Evolutionary conservation across 2,329 filamentous ascomycete species (phyloP).

Genomic region (Cryphonectria japonica): DNA sequence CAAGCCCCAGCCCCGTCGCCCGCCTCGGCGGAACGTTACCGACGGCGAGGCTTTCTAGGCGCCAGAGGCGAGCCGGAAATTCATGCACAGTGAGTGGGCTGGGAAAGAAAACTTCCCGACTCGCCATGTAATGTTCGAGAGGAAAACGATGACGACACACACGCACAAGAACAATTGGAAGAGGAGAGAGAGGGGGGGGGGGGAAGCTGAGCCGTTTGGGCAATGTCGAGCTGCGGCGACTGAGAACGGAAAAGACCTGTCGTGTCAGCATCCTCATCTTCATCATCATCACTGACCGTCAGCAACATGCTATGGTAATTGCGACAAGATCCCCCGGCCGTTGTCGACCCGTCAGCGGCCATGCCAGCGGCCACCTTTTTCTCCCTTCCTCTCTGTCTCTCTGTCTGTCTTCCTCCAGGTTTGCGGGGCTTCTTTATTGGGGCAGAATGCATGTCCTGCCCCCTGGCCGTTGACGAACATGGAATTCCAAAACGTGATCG

Average conservation of each 20-base stretch:
- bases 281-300: background rate
- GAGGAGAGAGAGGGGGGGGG: background rate
- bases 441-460: background rate
- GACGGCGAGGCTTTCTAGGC: constrained; percentile 11
- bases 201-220: background rate
- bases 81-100: constrained; percentile 6
- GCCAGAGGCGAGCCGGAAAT: constrained; percentile 12
- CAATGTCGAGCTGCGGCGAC: background rate
- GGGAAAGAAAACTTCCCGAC: background rate
- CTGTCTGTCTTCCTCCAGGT: background rate
- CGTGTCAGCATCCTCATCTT: background rate
- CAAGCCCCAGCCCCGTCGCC: background rate
- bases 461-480: background rate
- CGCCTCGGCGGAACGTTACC: constrained; percentile 6
- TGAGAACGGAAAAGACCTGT: background rate
- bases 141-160: constrained; percentile 12
- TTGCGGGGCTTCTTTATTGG: background rate
- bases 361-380: background rate
- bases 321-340: background rate
- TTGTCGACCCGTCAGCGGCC: background rate
- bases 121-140: background rate
- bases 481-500: background rate
- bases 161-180: too few relatives aligned
- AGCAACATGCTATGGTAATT: background rate
- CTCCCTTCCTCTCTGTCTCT: background rate